Evolutionary conservation across 1,284 basidiomycete species (phyloP), one percentile per base, ranked within the genome.

Genomic region (Schizophyllum amplum): DNA sequence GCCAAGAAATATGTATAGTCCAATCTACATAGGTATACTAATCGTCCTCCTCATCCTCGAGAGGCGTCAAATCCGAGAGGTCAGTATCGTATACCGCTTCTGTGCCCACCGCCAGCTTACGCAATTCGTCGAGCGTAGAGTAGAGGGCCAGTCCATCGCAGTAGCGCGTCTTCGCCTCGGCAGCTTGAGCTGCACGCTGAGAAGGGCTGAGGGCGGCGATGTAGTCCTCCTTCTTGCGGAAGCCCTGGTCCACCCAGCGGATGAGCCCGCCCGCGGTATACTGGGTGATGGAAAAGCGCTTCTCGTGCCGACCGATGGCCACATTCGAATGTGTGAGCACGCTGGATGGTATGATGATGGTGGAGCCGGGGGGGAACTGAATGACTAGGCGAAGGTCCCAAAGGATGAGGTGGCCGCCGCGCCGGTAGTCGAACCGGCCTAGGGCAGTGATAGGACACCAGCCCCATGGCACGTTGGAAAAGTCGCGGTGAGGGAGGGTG

Each of bases 391-490:
- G 47, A 5, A 55, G 47, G 6, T 57, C 55, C 53, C 48, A 59
- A 11, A 57, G 42, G 15, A 57, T 54, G 9, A 57, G 24, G 47
- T 59, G 56, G 4, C 55, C 53, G 11, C 58, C 55, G 21, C 49
- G 47, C n/a, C 22, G 55, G 9, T 23, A 20, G 52, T 60, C 46
- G 27, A 42, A 58, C 15, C 42, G 26, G 11, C 53, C 59, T 21
- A 55, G 53, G 1, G 51, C 53, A 1, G 20, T 17, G 27, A 20
- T 60, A 53, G 62, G 62, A 56, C 53, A 57, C 62, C 55, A 56
- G 20, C 55, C 55, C 23, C 51, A 56, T 9, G 55, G 21, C 20
- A 56, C 27, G 50, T 56, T 56, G 17, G 21, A 17, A 7, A 53
- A 24, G 25, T 53, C 53, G 23, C 24, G 51, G 46, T 55, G 33